phyloP scores from a whole-genome alignment of 2,329 filamentous ascomycete genomes.

The Cladorrhinum sp. region DNA sequence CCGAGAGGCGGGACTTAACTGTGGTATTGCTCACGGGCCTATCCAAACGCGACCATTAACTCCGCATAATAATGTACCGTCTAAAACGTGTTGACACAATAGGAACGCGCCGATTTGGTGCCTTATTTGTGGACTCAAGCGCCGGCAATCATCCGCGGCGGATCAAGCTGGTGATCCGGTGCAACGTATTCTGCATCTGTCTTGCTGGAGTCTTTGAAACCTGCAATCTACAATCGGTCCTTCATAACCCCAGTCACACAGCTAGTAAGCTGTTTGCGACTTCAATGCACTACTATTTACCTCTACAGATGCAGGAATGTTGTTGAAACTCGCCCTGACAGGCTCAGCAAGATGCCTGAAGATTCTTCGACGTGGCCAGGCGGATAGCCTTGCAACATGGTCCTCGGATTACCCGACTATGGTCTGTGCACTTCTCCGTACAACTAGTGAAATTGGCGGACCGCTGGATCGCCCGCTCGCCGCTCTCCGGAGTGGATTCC shows the following conservation, averaged over 20 bases:
- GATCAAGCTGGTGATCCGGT: conserved; percentile 4
- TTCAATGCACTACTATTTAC: background rate
- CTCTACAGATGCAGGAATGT: background rate
- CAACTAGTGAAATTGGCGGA: conserved; percentile 1
- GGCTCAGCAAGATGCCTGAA: background rate
- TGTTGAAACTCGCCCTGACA: background rate
- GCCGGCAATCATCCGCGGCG: conserved; percentile 13
- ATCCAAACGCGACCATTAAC: background rate
- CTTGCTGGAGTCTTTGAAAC: background rate
- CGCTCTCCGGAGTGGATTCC: conserved; percentile 6
- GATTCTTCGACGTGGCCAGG: background rate
- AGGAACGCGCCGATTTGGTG: background rate
- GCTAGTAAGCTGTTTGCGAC: too few species aligned
- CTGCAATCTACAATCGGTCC: background rate
- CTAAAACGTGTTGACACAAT: background rate
- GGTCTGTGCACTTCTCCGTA: conserved; percentile 3
- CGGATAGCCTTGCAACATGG: background rate
- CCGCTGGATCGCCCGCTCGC: conserved; percentile 5
- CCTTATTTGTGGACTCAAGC: conserved; percentile 14
- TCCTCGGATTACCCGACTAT: background rate
- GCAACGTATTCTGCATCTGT: conserved; percentile 2
- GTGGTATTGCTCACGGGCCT: background rate
- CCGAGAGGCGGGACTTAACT: background rate
- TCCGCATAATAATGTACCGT: background rate
- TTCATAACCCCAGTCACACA: background rate